Base-by-base conservation (phyloP, 257 asterid species). In the Salvia rosmarinus region DNA sequence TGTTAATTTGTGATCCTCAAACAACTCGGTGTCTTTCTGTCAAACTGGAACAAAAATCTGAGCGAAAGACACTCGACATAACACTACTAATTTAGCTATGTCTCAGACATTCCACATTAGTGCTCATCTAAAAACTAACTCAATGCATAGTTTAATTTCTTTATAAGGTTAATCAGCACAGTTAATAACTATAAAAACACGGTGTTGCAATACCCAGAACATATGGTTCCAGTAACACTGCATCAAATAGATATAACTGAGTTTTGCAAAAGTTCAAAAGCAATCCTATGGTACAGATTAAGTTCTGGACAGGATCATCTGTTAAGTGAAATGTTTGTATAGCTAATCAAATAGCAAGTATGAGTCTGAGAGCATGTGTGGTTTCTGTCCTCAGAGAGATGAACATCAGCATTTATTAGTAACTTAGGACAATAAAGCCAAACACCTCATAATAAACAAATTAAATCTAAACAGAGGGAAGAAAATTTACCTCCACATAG, bases 401-500 rank as follows among this genome's bases (percentile, higher is more conserved):
- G 51, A 17, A 50, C 12, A 34, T 55, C 11, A 78, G 7, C 37
- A 16, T 50, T 28, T 56, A 59, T 21, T 42, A 75, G n/a, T 16
- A 20, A 75, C 40, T 58, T 14, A 13, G 74, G 11, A 19, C 8
- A 65, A 57, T 11, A 21, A 67, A 68, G 30, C 47, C 49, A 67
- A 68, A 64, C 63, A 71, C 65, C 76, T 59, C 64, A 62, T 49
- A 65, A 49, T 32, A 62, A 72, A 71, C 51, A 68, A 68, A 64
- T 61, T 61, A 42, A 56, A 52, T n/a, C 44, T 54, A 35, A 51
- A 70, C 28, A 56, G 28, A 56, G 62, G 17, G 42, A 56, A 63
- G 37, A 23, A 47, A 42, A 52, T 10, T 87, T 84, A 95, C 99
- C 99, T 95, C 98, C 54, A 91, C 84, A 64, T 88, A 91, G 79